A percentile compares a stretch with the other conserved stretches of the same genome.
Evolutionary conservation across 1,284 basidiomycete species (phyloP).

Genomic region (Austroboletus niveus): DNA sequence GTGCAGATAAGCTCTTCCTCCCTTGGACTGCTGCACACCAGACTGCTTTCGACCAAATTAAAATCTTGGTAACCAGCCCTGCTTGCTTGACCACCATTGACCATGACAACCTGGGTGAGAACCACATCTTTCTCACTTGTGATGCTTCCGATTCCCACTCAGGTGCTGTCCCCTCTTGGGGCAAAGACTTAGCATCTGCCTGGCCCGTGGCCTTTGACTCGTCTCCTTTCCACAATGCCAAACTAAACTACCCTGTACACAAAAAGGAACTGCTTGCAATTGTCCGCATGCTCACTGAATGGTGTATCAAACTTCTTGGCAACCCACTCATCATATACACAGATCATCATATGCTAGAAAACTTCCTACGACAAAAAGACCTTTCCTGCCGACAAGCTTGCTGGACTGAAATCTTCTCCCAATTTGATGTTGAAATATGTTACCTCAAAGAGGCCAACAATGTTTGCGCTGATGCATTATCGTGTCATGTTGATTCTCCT

Average conservation of each 20-base stretch:
- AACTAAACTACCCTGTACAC: slow-evolving; percentile 39
- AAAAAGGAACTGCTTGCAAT: slow-evolving; percentile 39
- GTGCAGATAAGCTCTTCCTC: slow-evolving; percentile 24
- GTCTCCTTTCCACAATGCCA: slow-evolving; percentile 24
- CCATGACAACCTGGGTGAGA: slow-evolving; percentile 28
- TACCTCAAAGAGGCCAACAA: not conserved
- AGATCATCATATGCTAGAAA: slow-evolving; percentile 40
- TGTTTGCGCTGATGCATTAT: not conserved
- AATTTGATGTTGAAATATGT: slow-evolving; percentile 9
- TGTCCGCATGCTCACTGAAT: slow-evolving; percentile 36
- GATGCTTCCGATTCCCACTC: slow-evolving; percentile 35
- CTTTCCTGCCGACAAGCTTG: slow-evolving; percentile 34
- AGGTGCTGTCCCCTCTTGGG: slow-evolving; percentile 36
- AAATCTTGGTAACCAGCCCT: slow-evolving; percentile 33
- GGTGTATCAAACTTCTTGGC: slow-evolving; percentile 34
- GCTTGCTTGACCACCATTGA: slow-evolving; percentile 10
- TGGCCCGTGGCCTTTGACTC: slow-evolving; percentile 37
- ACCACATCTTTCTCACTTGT: slow-evolving; percentile 37
- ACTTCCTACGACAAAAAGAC: slow-evolving; percentile 35
- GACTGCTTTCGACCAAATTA: slow-evolving; percentile 39
- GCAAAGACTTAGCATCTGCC: slow-evolving; percentile 27
- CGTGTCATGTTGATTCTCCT: no score
- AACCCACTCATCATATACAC: slow-evolving; percentile 34
- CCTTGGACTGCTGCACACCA: slow-evolving; percentile 28
- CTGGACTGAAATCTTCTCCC: slow-evolving; percentile 38